phyloP scores from a whole-genome alignment of 805 yeast species.

The Sugiyamaella marilandica region DNA sequence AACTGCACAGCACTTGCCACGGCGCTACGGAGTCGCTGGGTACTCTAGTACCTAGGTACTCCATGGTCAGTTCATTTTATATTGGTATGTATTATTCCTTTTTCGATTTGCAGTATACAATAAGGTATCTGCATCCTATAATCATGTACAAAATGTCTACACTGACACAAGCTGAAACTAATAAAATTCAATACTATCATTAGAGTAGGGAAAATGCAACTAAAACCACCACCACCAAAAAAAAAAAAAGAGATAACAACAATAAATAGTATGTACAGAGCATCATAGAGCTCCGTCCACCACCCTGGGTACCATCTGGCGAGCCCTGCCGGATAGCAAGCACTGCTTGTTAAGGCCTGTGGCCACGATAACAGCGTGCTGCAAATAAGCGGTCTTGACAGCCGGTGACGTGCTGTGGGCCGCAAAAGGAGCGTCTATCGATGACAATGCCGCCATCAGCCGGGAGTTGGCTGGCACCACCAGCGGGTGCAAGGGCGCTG shows the following conservation, averaged over 20 bases:
- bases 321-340: conserved; percentile 30
- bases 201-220: background rate
- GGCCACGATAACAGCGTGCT: conserved; percentile 25
- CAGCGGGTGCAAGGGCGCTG: background rate
- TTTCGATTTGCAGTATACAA: too few relatives aligned
- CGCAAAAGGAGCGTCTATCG: conserved; percentile 14
- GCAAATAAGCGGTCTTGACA: conserved; percentile 17
- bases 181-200: background rate
- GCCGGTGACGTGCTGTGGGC: conserved; percentile 3
- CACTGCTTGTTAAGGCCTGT: conserved; percentile 27
- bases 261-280: conserved; percentile 8
- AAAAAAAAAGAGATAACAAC: background rate
- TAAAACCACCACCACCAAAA: background rate
- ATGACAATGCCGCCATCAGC: conserved; percentile 26
- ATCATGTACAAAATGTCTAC: background rate
- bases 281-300: background rate
- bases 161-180: background rate
- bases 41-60: too few relatives aligned
- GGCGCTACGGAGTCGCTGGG: too few relatives aligned
- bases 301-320: conserved; percentile 26
- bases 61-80: too few relatives aligned
- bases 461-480: conserved; percentile 8
- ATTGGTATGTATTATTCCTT: too few relatives aligned
- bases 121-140: background rate
- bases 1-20: too few relatives aligned